phyloP scores from a whole-genome alignment of 2,329 filamentous ascomycete genomes.

The Pseudofabraea citricarpa region DNA sequence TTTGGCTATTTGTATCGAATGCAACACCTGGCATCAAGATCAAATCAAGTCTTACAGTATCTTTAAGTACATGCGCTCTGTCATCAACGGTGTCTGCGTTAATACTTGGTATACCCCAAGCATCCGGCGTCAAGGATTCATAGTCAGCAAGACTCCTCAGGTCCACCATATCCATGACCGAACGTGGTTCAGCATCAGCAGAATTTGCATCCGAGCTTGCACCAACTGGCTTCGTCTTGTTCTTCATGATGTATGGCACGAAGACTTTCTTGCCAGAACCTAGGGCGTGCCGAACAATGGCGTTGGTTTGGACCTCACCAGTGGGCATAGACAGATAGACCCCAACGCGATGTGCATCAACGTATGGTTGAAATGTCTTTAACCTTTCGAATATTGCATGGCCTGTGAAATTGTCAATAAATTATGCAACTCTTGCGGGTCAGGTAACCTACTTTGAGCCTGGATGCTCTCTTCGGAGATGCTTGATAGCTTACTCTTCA shows the following conservation, averaged over 20 bases:
- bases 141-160: conserved; percentile 72
- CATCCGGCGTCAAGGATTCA: conserved; percentile 68
- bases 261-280: conserved; percentile 77
- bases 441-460: conserved; percentile 71
- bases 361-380: conserved; percentile 66
- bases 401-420: conserved; percentile 42
- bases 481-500: conserved; percentile 61
- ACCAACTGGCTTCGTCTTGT: conserved; percentile 28
- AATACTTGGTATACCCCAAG: conserved; percentile 93
- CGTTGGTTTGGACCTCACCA: conserved; percentile 78
- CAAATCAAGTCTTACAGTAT: conserved; percentile 64
- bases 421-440: too few species aligned
- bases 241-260: conserved; percentile 80
- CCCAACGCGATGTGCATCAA: conserved; percentile 69
- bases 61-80: conserved; percentile 70
- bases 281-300: conserved; percentile 78
- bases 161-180: conserved; percentile 94
- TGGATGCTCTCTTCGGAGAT: conserved; percentile 58
- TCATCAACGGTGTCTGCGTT: conserved; percentile 56
- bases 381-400: conserved; percentile 59
- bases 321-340: conserved; percentile 91
- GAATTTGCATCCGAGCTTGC: background rate
- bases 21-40: conserved; percentile 91
- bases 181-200: conserved; percentile 38
- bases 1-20: conserved; percentile 62